These are phyloP conservation scores for Acrocalymma vagum DNA, from an alignment of 2,329 filamentous ascomycete genomes.

Conservation along the genomic window DNA sequence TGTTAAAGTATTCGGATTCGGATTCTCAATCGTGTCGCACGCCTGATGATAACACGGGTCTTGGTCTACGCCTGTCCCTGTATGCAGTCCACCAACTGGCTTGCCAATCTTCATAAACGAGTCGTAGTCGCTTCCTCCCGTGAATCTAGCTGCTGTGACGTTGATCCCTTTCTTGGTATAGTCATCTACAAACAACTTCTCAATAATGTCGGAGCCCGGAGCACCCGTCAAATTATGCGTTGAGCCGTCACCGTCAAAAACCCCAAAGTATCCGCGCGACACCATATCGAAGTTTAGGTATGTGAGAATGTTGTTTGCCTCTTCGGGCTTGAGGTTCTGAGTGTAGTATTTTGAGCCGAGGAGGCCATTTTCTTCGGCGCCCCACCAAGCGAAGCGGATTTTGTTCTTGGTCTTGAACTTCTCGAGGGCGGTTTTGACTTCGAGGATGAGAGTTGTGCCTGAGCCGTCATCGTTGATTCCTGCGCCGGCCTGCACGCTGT, in stretches of 20 bases:
- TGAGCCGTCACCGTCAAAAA: slow-evolving; percentile 50
- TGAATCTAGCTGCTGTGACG: slow-evolving; percentile 47
- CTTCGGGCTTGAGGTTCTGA: slow-evolving; percentile 36
- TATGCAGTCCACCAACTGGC: slow-evolving; percentile 50
- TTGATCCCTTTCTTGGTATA: slow-evolving; percentile 44
- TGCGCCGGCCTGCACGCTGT: slow-evolving; percentile 47
- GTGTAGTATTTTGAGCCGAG: slow-evolving; percentile 51
- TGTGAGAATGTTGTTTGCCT: slow-evolving; percentile 47
- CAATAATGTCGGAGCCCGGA: slow-evolving; percentile 42
- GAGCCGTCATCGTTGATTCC: slow-evolving; percentile 54
- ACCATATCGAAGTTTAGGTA: slow-evolving; percentile 57
- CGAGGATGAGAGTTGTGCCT: slow-evolving; percentile 47
- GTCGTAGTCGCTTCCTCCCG: slow-evolving; percentile 51
- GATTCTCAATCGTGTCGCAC: slow-evolving; percentile 50
- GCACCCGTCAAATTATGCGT: slow-evolving; percentile 43
- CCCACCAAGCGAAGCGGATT: slow-evolving; percentile 52
- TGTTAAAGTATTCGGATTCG: slow-evolving; percentile 45
- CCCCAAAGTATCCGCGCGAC: slow-evolving; percentile 47
- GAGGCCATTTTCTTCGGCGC: slow-evolving; percentile 51
- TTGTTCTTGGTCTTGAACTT: slow-evolving; percentile 50
- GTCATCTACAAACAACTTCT: slow-evolving; percentile 47
- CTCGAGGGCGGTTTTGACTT: slow-evolving; percentile 47
- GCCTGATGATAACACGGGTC: slow-evolving; percentile 51
- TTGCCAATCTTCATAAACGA: slow-evolving; percentile 51
- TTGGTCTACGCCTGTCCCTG: slow-evolving; percentile 49